phyloP scores from a whole-genome alignment of 768 basidiomycete genomes.

The Saitozyma podzolica region DNA sequence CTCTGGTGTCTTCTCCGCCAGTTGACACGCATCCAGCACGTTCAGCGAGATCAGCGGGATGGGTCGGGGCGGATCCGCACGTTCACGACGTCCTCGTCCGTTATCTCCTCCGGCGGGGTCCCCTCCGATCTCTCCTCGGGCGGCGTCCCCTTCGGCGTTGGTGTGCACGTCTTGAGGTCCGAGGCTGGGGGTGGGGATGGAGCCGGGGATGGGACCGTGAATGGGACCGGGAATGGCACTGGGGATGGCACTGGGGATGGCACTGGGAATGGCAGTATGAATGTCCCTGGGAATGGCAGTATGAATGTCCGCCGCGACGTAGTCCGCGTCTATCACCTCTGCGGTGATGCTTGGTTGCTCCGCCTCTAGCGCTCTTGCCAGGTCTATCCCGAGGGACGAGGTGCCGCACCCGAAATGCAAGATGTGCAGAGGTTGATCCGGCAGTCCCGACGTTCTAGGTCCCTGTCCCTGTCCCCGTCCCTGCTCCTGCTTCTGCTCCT shows the following conservation, averaged over 20 bases:
- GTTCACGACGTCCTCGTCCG: background rate
- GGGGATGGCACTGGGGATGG: too few relatives aligned
- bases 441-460: too few relatives aligned
- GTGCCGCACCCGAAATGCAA: conserved; percentile 46
- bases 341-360: conserved; percentile 7
- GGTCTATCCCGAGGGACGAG: conserved; percentile 21
- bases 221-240: too few relatives aligned
- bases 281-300: background rate
- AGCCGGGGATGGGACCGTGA: too few relatives aligned
- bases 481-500: background rate
- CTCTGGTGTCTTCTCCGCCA: conserved; percentile 4
- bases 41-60: conserved; percentile 14
- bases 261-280: too few relatives aligned
- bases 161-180: background rate
- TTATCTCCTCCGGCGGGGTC: background rate
- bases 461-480: background rate
- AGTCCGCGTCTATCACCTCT: conserved; percentile 35
- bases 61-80: background rate
- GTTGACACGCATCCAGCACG: conserved; percentile 7
- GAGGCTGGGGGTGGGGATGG: too few relatives aligned
- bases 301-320: conserved; percentile 19
- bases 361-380: conserved; percentile 2
- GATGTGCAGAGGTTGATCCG: conserved; percentile 7
- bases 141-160: background rate
- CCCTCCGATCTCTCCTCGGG: background rate